These are phyloP conservation scores for Cystobasidium sp. DNA, from an alignment of 1,284 basidiomycete species.

Conservation along the genomic window DNA sequence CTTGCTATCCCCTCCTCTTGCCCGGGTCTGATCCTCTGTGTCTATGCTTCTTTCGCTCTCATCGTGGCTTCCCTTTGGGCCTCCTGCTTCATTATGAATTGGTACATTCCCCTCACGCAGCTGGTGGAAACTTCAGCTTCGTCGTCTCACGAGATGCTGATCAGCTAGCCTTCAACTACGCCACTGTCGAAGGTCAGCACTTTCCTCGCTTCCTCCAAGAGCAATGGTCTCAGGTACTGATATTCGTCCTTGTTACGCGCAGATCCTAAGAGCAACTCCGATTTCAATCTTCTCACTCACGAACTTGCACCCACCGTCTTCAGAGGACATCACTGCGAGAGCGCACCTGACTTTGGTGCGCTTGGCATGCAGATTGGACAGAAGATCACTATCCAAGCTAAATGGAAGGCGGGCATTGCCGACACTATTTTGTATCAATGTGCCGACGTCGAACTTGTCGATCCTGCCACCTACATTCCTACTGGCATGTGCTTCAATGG, in stretches of 20 bases:
- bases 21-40: too few species aligned
- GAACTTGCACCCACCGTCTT: constrained; percentile 6
- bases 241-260: neutral
- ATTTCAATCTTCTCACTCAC: constrained; percentile 31
- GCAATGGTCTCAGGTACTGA: neutral
- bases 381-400: constrained; percentile 28
- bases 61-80: too few species aligned
- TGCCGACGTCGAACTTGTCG: constrained; percentile 23
- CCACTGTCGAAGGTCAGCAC: constrained; percentile 29
- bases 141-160: constrained; percentile 25
- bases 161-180: constrained; percentile 29
- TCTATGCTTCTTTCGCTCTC: too few species aligned
- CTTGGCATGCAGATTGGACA: constrained; percentile 17
- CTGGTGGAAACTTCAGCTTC: constrained; percentile 25
- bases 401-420: constrained; percentile 21
- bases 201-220: too few species aligned
- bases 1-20: too few species aligned
- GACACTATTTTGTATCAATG: constrained; percentile 21
- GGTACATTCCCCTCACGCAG: neutral
- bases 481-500: constrained; percentile 32
- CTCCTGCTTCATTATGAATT: too few species aligned
- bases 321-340: constrained; percentile 28
- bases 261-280: constrained; percentile 24
- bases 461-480: constrained; percentile 8
- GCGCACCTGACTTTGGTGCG: constrained; percentile 30